Evolutionary conservation across 495 filamentous ascomycete species (phyloP).

Genomic region (Pseudomonodictys pantanalensis): DNA sequence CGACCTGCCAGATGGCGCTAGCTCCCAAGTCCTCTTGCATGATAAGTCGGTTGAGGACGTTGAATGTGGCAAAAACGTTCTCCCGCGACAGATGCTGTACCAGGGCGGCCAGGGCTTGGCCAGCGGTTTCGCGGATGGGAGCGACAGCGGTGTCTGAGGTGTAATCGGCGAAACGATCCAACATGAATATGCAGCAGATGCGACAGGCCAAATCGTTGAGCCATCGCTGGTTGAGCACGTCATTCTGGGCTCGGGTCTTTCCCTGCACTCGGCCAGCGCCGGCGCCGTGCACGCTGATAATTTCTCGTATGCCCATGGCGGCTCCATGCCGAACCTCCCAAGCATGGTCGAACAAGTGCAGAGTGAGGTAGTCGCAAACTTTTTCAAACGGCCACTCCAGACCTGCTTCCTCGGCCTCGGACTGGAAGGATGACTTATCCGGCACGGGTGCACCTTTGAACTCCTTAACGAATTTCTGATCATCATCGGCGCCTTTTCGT

Average conservation of each 20-base stretch:
- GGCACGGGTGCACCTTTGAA: conserved; percentile 76
- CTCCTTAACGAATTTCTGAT: conserved; percentile 87
- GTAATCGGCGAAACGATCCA: conserved; percentile 96
- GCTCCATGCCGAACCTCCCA: conserved; percentile 99
- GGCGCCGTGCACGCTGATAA: conserved; percentile 83
- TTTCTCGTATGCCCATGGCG: conserved; percentile 90
- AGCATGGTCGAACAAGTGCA: conserved; percentile 88
- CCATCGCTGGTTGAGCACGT: conserved; percentile 75
- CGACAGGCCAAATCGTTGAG: conserved; percentile 90
- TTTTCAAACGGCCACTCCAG: conserved; percentile 92
- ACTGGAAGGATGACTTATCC: conserved; percentile 63
- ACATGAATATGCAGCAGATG: conserved; percentile 90
- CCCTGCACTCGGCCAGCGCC: conserved; percentile 80
- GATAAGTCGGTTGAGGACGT: conserved; percentile 77
- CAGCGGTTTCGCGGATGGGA: conserved; percentile 91
- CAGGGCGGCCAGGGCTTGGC: conserved; percentile 89
- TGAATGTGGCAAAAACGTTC: conserved; percentile 78
- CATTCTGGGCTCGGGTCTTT: conserved; percentile 69
- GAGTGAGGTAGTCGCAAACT: conserved; percentile 85
- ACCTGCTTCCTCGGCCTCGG: conserved; percentile 70
- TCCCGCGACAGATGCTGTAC: conserved; percentile 71
- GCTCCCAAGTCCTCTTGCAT: conserved; percentile 81
- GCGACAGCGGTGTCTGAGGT: conserved; percentile 96
- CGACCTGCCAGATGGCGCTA: conserved; percentile 81
- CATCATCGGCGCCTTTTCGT: conserved; percentile 73